Conservation (phyloP, 352 stramenopile species). For the Thalassiosira oceanica region DNA sequence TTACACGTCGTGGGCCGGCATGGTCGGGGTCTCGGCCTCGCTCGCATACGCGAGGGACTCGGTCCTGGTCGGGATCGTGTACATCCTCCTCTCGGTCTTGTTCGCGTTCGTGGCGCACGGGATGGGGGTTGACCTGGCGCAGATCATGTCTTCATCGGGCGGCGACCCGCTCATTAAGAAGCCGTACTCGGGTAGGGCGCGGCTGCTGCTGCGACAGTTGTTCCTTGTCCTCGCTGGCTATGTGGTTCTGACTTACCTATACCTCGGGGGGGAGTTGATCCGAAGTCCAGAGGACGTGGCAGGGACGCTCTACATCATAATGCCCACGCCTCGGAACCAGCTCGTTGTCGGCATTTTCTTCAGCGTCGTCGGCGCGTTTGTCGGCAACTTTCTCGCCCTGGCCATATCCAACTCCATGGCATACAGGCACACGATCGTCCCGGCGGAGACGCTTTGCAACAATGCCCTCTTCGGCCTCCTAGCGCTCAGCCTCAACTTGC, state of each 20-base stretch:
- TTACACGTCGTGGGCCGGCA: conserved; percentile 39
- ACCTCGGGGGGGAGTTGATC: conserved; percentile 1
- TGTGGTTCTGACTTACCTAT: conserved; percentile 24
- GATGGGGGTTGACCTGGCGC: conserved; percentile 25
- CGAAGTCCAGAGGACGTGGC: not conserved
- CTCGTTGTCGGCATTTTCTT: conserved; percentile 24
- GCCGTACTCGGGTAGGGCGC: conserved; percentile 15
- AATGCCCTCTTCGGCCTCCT: conserved; percentile 34
- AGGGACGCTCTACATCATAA: conserved; percentile 11
- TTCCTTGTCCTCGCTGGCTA: conserved; percentile 8
- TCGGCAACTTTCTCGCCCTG: conserved; percentile 18
- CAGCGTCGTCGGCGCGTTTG: conserved; percentile 12
- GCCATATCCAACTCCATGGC: conserved; percentile 4
- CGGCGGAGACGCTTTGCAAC: conserved; percentile 29
- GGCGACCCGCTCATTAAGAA: conserved; percentile 14
- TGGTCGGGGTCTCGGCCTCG: conserved; percentile 26
- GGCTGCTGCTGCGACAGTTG: conserved; percentile 8
- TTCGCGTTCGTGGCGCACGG: conserved; percentile 20
- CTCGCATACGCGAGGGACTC: conserved; percentile 15
- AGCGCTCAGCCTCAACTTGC: conserved; percentile 13
- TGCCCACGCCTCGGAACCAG: conserved; percentile 28
- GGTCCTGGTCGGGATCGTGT: conserved; percentile 12
- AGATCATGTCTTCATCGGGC: conserved; percentile 12
- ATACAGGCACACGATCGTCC: conserved; percentile 16
- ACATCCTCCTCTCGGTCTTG: conserved; percentile 24